Conservation (phyloP, 2,329 filamentous ascomycete genomes). For the Penicillium sp. region DNA sequence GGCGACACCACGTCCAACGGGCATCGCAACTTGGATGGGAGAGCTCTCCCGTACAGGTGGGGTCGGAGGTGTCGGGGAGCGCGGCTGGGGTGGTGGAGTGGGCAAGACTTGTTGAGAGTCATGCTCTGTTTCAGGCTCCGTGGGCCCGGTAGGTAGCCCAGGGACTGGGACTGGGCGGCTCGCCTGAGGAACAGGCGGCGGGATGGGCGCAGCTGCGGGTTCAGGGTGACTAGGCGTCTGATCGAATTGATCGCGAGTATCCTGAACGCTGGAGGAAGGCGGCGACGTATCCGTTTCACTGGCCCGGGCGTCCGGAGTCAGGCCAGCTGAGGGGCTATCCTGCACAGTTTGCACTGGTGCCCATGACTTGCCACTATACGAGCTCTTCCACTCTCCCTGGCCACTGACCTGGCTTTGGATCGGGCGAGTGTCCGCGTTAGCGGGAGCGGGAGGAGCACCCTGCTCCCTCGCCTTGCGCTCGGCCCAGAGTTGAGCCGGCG, state of each 20-base stretch:
- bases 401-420: constrained; percentile 66
- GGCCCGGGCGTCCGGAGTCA: constrained; percentile 58
- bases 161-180: constrained; percentile 68
- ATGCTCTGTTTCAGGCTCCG: constrained; percentile 45
- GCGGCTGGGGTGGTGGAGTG: constrained; percentile 43
- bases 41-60: constrained; percentile 55
- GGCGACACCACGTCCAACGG: constrained; percentile 60
- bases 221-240: constrained; percentile 52
- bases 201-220: constrained; percentile 24
- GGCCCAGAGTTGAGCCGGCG: constrained; percentile 92
- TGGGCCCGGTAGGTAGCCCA: constrained; percentile 59
- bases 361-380: constrained; percentile 86
- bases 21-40: constrained; percentile 79
- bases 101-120: constrained; percentile 33
- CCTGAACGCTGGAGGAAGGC: constrained; percentile 60
- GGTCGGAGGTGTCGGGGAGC: constrained; percentile 47
- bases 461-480: constrained; percentile 88
- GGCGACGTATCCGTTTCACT: constrained; percentile 48
- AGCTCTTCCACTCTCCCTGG: constrained; percentile 76
- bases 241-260: constrained; percentile 77
- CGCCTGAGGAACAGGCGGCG: constrained; percentile 58
- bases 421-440: constrained; percentile 42
- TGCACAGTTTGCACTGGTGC: constrained; percentile 69
- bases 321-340: constrained; percentile 56
- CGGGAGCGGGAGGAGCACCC: constrained; percentile 47